Conservation (phyloP, 345 rosid species). For the Euphorbia lathyris region DNA sequence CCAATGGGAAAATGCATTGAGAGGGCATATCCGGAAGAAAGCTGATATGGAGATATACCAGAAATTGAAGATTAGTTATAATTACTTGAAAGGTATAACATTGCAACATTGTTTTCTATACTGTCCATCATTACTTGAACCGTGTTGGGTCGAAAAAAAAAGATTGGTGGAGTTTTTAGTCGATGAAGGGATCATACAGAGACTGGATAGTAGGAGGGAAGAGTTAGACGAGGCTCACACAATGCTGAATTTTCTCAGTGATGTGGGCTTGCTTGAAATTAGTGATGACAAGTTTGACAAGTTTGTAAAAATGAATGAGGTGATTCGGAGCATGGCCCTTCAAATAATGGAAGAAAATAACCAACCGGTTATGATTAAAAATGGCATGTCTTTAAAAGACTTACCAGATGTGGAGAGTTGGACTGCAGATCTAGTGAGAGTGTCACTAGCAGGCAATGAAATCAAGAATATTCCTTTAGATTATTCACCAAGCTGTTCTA, state of each 20-base stretch:
- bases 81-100: neutral
- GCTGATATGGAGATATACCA: neutral
- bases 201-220: neutral
- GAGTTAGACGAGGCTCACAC: neutral
- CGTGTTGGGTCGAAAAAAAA: neutral
- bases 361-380: no score
- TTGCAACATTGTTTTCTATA: slow-evolving; percentile 21
- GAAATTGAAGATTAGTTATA: neutral
- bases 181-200: neutral
- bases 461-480: neutral
- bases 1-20: slow-evolving; percentile 19
- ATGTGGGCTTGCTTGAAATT: slow-evolving; percentile 11
- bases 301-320: slow-evolving; percentile 17
- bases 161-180: neutral
- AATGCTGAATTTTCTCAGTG: neutral
- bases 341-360: neutral
- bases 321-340: slow-evolving; percentile 27
- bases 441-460: neutral
- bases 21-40: no score
- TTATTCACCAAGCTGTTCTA: slow-evolving; percentile 10
- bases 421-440: slow-evolving; percentile 14
- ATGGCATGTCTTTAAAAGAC: neutral
- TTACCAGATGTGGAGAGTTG: neutral
- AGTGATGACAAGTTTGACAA: no score
- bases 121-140: neutral